Conservation (phyloP, 23 red algal genomes). For the Porphyridium purpureum region DNA sequence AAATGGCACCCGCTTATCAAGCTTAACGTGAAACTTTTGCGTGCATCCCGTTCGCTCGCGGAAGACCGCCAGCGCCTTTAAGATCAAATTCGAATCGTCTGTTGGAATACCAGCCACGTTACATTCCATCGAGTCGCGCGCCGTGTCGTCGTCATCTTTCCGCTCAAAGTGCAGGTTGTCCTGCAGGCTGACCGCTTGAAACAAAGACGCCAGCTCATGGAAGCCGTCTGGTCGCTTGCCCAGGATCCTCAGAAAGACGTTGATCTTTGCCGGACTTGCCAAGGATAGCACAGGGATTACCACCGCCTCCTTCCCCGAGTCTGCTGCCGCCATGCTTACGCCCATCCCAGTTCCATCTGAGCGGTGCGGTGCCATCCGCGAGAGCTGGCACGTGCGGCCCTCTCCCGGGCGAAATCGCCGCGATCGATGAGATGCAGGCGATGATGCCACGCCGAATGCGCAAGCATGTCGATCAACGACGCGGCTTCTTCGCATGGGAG, state of each 20-base stretch:
- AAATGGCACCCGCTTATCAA: slow-evolving; percentile 72
- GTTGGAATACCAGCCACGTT: slow-evolving; percentile 39
- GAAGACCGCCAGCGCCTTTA: slow-evolving; percentile 57
- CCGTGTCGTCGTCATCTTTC: slow-evolving; percentile 6
- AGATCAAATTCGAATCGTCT: slow-evolving; percentile 66
- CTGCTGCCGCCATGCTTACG: no score
- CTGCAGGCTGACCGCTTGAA: slow-evolving; percentile 76
- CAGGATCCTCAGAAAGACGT: slow-evolving; percentile 82
- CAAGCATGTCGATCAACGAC: no score
- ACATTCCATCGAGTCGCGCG: slow-evolving; percentile 44
- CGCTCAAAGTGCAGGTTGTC: slow-evolving; percentile 54
- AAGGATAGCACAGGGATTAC: no score
- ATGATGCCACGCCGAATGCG: no score
- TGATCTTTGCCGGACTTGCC: slow-evolving; percentile 75
- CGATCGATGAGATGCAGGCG: no score
- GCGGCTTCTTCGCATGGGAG: no score
- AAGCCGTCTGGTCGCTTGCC: slow-evolving; percentile 55
- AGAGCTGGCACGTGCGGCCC: no score
- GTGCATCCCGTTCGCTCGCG: slow-evolving; percentile 23
- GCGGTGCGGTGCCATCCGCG: no score
- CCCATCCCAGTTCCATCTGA: no score
- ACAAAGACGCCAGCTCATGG: slow-evolving; percentile 84
- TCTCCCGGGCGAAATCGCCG: no score
- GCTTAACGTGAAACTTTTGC: slow-evolving; percentile 38
- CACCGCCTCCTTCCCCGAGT: no score